These are phyloP conservation scores for Fusarium anguioides DNA, from an alignment of 2,329 filamentous ascomycete genomes.

Conservation along the genomic window DNA sequence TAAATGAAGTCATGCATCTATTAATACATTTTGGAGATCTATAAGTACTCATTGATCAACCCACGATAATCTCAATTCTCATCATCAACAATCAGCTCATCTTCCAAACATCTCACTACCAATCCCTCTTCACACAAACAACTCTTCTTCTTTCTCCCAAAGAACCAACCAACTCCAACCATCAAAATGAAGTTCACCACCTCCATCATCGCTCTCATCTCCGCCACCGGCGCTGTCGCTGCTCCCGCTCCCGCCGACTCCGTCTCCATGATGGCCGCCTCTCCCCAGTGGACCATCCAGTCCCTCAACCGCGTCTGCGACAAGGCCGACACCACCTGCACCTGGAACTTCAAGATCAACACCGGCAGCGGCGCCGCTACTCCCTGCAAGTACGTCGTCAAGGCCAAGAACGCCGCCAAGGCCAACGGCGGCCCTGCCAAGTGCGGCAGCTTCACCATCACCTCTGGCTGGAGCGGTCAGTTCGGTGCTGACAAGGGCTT, in stretches of 20 bases:
- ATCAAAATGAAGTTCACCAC: conserved; percentile 57
- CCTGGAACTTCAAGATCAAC: conserved; percentile 58
- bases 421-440: conserved; percentile 52
- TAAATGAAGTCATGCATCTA: conserved; percentile 18
- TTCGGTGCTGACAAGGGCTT: conserved; percentile 64
- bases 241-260: conserved; percentile 46
- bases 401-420: conserved; percentile 49
- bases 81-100: conserved; percentile 29
- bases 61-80: neutral
- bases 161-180: conserved; percentile 20
- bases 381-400: conserved; percentile 46
- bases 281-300: conserved; percentile 56
- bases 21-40: conserved; percentile 16
- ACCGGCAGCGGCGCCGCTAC: conserved; percentile 55
- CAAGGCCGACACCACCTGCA: conserved; percentile 53
- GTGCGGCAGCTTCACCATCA: conserved; percentile 63
- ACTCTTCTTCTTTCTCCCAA: neutral
- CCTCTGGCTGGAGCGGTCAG: conserved; percentile 65
- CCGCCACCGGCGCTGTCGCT: conserved; percentile 48
- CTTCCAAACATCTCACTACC: conserved; percentile 9
- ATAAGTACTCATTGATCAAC: conserved; percentile 16
- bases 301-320: conserved; percentile 55
- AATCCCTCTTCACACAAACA: conserved; percentile 3
- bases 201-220: conserved; percentile 50
- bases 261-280: conserved; percentile 54